Conservation (phyloP, 2,329 filamentous ascomycete species). For the Amauroascus niger region DNA sequence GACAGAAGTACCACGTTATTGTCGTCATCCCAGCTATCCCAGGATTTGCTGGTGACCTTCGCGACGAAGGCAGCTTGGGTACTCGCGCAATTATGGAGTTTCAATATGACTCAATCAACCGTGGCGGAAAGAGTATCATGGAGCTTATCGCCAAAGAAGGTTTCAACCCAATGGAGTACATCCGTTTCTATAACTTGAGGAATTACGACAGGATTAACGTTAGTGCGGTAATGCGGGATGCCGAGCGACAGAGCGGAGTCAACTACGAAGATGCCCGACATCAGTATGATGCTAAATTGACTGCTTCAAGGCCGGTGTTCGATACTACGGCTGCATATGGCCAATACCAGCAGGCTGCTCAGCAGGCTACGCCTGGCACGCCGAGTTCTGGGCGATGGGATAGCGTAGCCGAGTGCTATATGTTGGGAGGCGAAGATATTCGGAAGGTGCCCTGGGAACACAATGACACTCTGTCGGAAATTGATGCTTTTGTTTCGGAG, state of each 20-base stretch:
- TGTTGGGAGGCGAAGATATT: conserved; percentile 57
- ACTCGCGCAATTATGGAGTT: conserved; percentile 97
- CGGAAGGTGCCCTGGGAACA: conserved; percentile 69
- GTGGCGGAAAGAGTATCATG: conserved; percentile 85
- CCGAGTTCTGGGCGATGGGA: conserved; percentile 40
- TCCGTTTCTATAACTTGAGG: conserved; percentile 89
- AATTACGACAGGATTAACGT: conserved; percentile 88
- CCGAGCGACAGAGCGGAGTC: conserved; percentile 36
- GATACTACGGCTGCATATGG: conserved; percentile 45
- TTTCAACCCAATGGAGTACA: conserved; percentile 66
- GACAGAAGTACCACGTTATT: conserved; percentile 81
- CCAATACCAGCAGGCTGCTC: conserved; percentile 62
- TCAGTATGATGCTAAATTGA: conserved; percentile 39
- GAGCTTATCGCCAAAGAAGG: conserved; percentile 64
- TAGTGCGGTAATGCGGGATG: conserved; percentile 56
- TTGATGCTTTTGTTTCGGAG: conserved; percentile 82
- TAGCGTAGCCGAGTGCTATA: conserved; percentile 66
- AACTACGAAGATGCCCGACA: conserved; percentile 38
- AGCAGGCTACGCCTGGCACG: conserved; percentile 39
- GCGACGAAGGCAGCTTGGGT: conserved; percentile 70
- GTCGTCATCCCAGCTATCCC: conserved; percentile 84
- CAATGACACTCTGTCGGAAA: conserved; percentile 58
- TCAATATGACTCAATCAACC: conserved; percentile 90
- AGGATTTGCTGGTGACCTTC: conserved; percentile 84
- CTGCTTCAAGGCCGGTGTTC: conserved; percentile 28